Evolutionary conservation across 2,329 filamentous ascomycete genomes (phyloP), one percentile per base, ranked within the genome.

Genomic region (Aspergillus luchuensis): DNA sequence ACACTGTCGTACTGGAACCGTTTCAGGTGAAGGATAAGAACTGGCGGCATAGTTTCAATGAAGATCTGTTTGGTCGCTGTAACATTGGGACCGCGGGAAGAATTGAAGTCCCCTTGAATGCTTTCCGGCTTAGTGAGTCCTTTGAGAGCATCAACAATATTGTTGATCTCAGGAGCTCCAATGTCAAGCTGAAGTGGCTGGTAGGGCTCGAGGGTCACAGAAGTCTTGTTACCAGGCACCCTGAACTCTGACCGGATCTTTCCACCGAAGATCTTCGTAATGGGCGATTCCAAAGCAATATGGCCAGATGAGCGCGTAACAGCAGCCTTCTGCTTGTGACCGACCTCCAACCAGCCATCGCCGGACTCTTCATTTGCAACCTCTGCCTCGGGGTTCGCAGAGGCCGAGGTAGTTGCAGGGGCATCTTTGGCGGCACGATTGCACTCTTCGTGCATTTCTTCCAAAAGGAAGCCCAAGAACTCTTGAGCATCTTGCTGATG

Each of bases 401-500:
- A 10, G 19, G 15, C 50, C 19, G 15, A 39, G 15, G 2, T 10
- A 6, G 76, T 71, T 59, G 74, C 65, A 25, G 76, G 72, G 5
- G 80, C 78, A 59, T 79, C 80, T 65, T 86, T 85, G 80, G 96
- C 90, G 50, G 94, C 88, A 59, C 88, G 84, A 15, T 88, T 87
- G 73, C 93, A 97, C 76, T 99, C 95, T 66, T 98, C 93, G 69
- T 97, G 93, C 36, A 99, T 85, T 51, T 92, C 91, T 71, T 97
- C 93, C 4, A 99, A 83, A 36, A 99, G 82, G 74, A 98, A 96
- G 0, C 93, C 94, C 23, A 99, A 81, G 68, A 99, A 99, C 72
- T 99, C 95, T 73, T 99, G 92, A 1, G 95, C 95, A 79, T 99
- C 95, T 81, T 99, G 94, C 75, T 99, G 95, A 69, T 97, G 94